Base-by-base conservation (phyloP, 768 basidiomycete genomes). In the Boletus rubroflammeus region DNA sequence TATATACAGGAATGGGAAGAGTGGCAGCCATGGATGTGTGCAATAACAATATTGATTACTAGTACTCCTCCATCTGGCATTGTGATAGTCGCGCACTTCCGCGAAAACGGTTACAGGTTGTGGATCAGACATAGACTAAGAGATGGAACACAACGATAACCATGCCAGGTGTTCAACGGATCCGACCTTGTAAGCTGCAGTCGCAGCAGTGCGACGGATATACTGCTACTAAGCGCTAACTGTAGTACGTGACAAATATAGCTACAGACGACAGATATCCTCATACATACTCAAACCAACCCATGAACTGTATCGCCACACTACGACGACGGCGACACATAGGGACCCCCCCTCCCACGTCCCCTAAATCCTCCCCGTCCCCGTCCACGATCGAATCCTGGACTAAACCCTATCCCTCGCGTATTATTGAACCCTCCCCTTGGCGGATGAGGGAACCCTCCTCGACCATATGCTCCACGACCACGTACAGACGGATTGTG, bases 1-100 rank as follows among this genome's bases (percentile, higher is more conserved):
- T 80, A 62, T 80, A 85, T 8, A 89, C 65, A 0, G 87, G 85
- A 55, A 90, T 82, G 3, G 78, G 74, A 51, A 80, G 74, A 57
- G 80, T 71, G 19, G 82, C 79, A 45, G 80, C 76, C 83, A 83
- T 84, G 19, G 19, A 21, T 47, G n/a, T 32, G 6, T 17, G 8
- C 25, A 25, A 25, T 25, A 25, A 25, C n/a, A n/a, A n/a, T n/a
- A n/a, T n/a, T n/a, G n/a, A n/a, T n/a, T n/a, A n/a, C n/a, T n/a
- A n/a, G n/a, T n/a, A n/a, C n/a, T n/a, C n/a, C n/a, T n/a, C n/a
- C n/a, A n/a, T n/a, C n/a, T n/a, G n/a, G n/a, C n/a, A 28, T 28
- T 28, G 28, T 28, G 28, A 28, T 8, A n/a, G n/a, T n/a, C n/a
- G n/a, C n/a, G n/a, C n/a, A n/a, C n/a, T n/a, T n/a, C n/a, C n/a